Percentiles rank a stretch among this genome's conserved stretches.
These are phyloP conservation scores for Solanum clarkiae DNA, from an alignment of 257 asterid species.

Conservation along the genomic window DNA sequence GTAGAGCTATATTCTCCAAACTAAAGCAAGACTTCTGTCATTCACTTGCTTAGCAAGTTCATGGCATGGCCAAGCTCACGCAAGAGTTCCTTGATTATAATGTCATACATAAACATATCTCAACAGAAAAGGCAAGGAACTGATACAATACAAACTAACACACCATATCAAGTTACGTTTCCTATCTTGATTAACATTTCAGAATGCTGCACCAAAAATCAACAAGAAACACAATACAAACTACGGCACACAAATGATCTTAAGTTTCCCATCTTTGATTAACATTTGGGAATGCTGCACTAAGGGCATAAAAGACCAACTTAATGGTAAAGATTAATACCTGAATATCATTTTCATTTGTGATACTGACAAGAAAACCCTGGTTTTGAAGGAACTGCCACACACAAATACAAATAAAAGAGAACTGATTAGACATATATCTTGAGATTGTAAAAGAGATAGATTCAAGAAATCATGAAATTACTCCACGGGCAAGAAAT, in stretches of 20 bases:
- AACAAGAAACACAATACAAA: background rate
- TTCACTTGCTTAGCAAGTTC: background rate
- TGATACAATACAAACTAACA: background rate
- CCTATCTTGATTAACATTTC: background rate
- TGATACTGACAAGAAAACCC: conserved; percentile 66
- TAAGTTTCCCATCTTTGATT: background rate
- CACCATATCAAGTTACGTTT: background rate
- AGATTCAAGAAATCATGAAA: background rate
- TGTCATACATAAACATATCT: background rate
- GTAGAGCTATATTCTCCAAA: background rate
- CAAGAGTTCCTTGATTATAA: background rate
- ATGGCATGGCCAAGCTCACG: background rate
- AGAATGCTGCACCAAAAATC: background rate
- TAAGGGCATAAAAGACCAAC: background rate
- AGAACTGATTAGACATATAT: conserved; percentile 4
- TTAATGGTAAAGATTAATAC: conserved; percentile 13
- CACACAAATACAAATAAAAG: conserved; percentile 1
- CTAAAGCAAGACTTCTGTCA: background rate
- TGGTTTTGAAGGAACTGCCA: conserved; percentile 85
- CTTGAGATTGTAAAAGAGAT: background rate
- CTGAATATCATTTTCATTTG: conserved; percentile 73
- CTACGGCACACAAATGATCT: background rate
- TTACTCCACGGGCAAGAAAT: background rate
- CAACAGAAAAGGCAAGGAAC: background rate
- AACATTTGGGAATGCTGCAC: background rate